Percentiles rank a stretch among this genome's conserved stretches.
These are phyloP conservation scores for Cyberlindnera euphorbiae DNA, from an alignment of 805 yeast species.

Conservation along the genomic window DNA sequence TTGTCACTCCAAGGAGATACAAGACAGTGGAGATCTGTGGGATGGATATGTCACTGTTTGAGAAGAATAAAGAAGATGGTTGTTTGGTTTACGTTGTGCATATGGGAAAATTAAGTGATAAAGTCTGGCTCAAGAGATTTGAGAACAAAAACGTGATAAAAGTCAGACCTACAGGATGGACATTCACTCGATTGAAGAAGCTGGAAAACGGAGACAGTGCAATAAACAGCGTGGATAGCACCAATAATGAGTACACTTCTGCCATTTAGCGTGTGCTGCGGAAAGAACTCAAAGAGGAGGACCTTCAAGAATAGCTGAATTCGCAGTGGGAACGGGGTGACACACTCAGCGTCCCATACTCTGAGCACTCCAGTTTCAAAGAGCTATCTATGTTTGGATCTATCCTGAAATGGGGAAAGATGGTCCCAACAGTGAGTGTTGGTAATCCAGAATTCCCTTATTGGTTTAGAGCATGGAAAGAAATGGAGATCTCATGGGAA, in stretches of 20 bases:
- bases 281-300: constrained; percentile 1
- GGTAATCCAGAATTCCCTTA: constrained; percentile 23
- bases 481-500: constrained; percentile 2
- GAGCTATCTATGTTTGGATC: constrained; percentile 69
- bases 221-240: no score
- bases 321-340: constrained; percentile 11
- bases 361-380: constrained; percentile 88
- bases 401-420: constrained; percentile 41
- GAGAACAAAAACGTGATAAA: constrained; percentile 46
- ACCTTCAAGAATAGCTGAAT: constrained; percentile 7
- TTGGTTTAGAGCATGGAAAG: constrained; percentile 22
- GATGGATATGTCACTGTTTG: constrained; percentile 11
- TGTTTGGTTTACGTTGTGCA: constrained; percentile 68
- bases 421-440: constrained; percentile 77
- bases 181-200: constrained; percentile 37
- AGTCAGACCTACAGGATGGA: constrained; percentile 90
- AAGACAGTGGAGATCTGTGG: constrained; percentile 10
- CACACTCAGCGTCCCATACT: constrained; percentile 65
- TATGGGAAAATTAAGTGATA: constrained; percentile 48
- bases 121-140: constrained; percentile 25
- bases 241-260: background rate
- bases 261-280: background rate
- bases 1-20: constrained; percentile 35
- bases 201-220: no score
- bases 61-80: constrained; percentile 8